These are phyloP conservation scores for Catunica adiposa DNA, from an alignment of 2,329 filamentous ascomycete genomes.

Conservation along the genomic window DNA sequence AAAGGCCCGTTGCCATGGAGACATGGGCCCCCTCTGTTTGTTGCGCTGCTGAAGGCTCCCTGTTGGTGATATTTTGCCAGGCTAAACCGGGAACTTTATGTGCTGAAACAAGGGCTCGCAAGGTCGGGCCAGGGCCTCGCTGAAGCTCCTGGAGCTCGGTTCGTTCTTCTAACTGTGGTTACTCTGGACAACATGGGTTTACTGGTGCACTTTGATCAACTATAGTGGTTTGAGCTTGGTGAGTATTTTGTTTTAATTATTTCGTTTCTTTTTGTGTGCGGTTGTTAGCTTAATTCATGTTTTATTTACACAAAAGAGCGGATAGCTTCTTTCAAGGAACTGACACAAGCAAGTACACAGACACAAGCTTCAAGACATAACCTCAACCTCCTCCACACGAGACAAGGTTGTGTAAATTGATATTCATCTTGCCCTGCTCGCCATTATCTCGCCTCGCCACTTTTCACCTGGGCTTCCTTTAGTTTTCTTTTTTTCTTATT, in stretches of 20 bases:
- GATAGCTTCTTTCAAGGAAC: background rate
- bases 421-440: slow-evolving; percentile 6
- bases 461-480: background rate
- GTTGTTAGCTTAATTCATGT: background rate
- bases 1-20: slow-evolving; percentile 7
- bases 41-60: slow-evolving; percentile 6
- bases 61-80: slow-evolving; percentile 5
- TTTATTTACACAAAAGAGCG: background rate
- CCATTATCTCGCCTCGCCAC: background rate
- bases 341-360: background rate
- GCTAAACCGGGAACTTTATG: slow-evolving; percentile 4
- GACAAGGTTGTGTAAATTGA: slow-evolving; percentile 1
- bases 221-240: background rate
- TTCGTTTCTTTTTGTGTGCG: background rate
- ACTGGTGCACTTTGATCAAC: background rate
- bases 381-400: background rate
- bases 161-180: slow-evolving; percentile 9
- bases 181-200: slow-evolving; percentile 9
- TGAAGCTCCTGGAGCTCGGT: slow-evolving; percentile 11
- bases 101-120: slow-evolving; percentile 14
- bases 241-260: background rate
- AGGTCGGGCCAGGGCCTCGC: background rate
- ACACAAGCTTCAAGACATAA: background rate
- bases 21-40: slow-evolving; percentile 9
- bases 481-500: slow-evolving; percentile 1